Base-by-base conservation (phyloP, 2,329 filamentous ascomycete genomes). In the Colletotrichum sp. region DNA sequence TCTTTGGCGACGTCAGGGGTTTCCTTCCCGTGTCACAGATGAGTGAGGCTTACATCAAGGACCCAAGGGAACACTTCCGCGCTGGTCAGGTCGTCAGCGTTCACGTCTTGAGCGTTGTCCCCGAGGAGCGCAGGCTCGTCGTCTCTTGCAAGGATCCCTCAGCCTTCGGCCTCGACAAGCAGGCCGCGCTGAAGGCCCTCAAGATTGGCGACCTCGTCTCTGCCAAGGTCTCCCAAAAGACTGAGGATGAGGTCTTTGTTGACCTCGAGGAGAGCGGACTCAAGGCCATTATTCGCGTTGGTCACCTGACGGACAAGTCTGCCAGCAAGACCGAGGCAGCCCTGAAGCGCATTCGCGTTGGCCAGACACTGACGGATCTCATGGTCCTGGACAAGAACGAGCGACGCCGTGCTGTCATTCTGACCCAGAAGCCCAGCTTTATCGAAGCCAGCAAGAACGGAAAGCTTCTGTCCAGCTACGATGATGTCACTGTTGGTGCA, bases 11-110 rank as follows among this genome's bases (percentile, higher is more conserved):
- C 10, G 89, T 99, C 24, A 92, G 92, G 78, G 98, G 94, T 10
- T 99, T 98, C 87, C 89, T 99, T 71, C 97, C 97, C 3, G 93
- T 98, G 1, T 95, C 95, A 2, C 96, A 99, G 85, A 99, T 99
- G 97, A 99, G 97, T 83, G 97, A 99, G 83, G 96, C 96, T 13
- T 98, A 94, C 82, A 98, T 99, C 81, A 92, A 94, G 79, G 95
- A 98, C 81, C 96, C 97, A 6, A 92, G 91, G 62, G 93, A 98
- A 81, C 96, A 99, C 85, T 99, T 99, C 87, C 93, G 94, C 44
- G 86, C 93, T 59, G 98, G 97, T 1, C 97, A 99, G 83, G 96
- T 98, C 3, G 94, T 99, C 79, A 98, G 92, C 81, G 95, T 98
- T 24, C 95, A 96, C 81, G 92, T 98, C n/a, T 85, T 98, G 39